A percentile compares a stretch with the other conserved stretches of the same genome.
Evolutionary conservation across 768 basidiomycete genomes (phyloP).

Genomic region (Tephrocybe sp.): DNA sequence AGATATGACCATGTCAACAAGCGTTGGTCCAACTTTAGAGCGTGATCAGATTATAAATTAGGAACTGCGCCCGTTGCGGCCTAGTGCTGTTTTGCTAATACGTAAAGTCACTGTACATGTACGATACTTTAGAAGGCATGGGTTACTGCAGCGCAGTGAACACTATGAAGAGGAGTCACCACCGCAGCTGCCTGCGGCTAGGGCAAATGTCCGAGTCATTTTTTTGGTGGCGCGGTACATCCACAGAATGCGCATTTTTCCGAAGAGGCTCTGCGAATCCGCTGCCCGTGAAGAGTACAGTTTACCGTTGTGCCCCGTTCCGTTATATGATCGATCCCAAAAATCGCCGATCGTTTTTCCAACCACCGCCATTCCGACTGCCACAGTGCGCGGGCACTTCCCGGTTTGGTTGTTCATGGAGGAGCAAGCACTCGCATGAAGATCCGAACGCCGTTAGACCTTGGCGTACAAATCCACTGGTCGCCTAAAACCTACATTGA

Average conservation of each 20-base stretch:
- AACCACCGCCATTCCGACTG: not conserved
- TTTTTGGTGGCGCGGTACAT: too few species aligned
- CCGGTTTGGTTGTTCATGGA: not conserved
- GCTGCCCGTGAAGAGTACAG: too few species aligned
- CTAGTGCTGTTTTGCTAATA: too few species aligned
- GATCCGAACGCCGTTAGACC: conserved; percentile 8
- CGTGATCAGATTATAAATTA: conserved; percentile 8
- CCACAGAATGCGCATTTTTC: not conserved
- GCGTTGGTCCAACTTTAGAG: not conserved
- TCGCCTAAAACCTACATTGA: conserved; percentile 52
- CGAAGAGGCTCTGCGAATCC: not conserved
- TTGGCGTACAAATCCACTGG: conserved; percentile 65
- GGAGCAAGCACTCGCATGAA: too few species aligned
- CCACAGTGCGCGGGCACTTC: not conserved
- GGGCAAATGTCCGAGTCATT: too few species aligned
- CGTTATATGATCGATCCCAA: not conserved
- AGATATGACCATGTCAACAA: conserved; percentile 5
- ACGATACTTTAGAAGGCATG: not conserved
- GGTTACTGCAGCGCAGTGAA: not conserved
- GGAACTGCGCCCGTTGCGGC: conserved; percentile 4
- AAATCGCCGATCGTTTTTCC: not conserved
- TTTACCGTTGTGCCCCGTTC: not conserved
- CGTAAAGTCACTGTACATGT: too few species aligned
- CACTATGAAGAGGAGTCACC: not conserved
- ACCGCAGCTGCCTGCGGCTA: not conserved